These are phyloP conservation scores for Monilinia fructigena DNA, from an alignment of 2,329 filamentous ascomycete species.

Conservation along the genomic window DNA sequence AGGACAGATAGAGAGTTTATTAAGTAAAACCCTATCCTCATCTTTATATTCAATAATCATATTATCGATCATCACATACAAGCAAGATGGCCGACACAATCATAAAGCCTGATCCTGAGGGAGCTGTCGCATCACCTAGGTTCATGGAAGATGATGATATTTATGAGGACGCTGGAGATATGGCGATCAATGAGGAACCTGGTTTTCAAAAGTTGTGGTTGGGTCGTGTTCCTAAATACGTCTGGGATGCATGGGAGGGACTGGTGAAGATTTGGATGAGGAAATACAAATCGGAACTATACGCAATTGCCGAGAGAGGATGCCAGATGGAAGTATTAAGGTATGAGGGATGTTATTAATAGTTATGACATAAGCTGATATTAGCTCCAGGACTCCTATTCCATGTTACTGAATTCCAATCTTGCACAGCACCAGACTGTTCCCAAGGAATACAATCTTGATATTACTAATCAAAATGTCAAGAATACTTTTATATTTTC, in stretches of 20 bases:
- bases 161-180: constrained; percentile 65
- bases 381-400: constrained; percentile 45
- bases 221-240: constrained; percentile 72
- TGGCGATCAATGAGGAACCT: constrained; percentile 52
- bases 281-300: constrained; percentile 80
- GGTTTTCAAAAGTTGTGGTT: constrained; percentile 58
- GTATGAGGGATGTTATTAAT: constrained; percentile 26
- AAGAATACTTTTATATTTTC: constrained; percentile 90
- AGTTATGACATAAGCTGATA: constrained; percentile 24
- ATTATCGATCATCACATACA: neutral
- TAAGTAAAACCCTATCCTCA: neutral
- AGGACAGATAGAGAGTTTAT: neutral
- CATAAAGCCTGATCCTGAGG: constrained; percentile 53
- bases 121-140: constrained; percentile 44
- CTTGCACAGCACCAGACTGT: constrained; percentile 68
- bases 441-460: constrained; percentile 86
- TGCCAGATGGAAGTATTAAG: constrained; percentile 53
- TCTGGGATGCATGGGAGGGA: constrained; percentile 77
- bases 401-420: constrained; percentile 67
- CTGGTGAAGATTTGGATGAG: constrained; percentile 67
- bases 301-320: constrained; percentile 46
- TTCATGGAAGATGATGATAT: constrained; percentile 62
- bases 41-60: neutral
- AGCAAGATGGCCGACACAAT: constrained; percentile 38
- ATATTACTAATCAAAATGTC: constrained; percentile 64